Evolutionary conservation across 331 rosid species (phyloP).

Genomic region (Phaseolus coccineus): DNA sequence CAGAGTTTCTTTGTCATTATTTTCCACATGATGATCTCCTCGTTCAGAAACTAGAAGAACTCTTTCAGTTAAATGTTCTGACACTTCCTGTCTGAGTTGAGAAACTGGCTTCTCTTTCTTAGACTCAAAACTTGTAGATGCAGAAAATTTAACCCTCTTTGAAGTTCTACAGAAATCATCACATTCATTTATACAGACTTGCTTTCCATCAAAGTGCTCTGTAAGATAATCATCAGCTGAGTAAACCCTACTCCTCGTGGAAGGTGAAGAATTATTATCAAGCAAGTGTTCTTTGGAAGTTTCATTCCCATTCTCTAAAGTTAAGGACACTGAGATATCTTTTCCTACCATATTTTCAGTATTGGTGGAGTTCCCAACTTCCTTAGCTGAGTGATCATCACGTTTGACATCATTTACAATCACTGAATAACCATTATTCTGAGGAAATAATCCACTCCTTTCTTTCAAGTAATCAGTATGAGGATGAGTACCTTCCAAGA

Average conservation of each 20-base stretch:
- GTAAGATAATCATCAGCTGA: conserved; percentile 44
- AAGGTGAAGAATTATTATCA: conserved; percentile 40
- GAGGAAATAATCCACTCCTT: conserved; percentile 55
- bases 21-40: conserved; percentile 41
- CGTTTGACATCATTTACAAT: conserved; percentile 35
- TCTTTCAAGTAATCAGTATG: conserved; percentile 59
- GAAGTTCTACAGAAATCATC: conserved; percentile 42
- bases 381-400: conserved; percentile 41
- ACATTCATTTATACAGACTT: conserved; percentile 38
- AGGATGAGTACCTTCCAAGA: conserved; percentile 66
- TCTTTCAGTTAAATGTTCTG: conserved; percentile 48
- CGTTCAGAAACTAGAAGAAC: conserved; percentile 24
- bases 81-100: conserved; percentile 35
- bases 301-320: conserved; percentile 43
- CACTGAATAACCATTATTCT: conserved; percentile 37
- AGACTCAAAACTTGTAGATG: conserved; percentile 40
- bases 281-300: conserved; percentile 30
- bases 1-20: conserved; percentile 31
- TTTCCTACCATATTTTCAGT: conserved; percentile 45
- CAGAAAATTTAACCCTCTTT: conserved; percentile 52
- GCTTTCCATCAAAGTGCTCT: conserved; percentile 41
- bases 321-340: conserved; percentile 41
- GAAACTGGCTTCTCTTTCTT: conserved; percentile 45
- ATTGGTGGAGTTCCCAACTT: conserved; percentile 39
- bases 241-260: conserved; percentile 53